Evolutionary conservation across 2,329 filamentous ascomycete genomes (phyloP).

Genomic region (Phialemoniopsis sp.): DNA sequence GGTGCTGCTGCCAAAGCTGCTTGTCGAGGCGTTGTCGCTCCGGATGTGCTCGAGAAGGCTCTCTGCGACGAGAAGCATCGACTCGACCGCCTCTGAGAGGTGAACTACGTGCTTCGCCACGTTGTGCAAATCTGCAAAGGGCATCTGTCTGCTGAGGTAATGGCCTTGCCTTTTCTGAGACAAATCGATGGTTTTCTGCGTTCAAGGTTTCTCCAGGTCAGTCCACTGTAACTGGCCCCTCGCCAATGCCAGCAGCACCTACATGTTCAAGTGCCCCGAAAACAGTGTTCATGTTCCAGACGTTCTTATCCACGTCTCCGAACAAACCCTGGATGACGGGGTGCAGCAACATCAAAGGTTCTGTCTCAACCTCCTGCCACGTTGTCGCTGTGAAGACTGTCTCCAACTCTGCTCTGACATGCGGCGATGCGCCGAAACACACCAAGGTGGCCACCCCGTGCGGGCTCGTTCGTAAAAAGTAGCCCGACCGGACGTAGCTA

Average conservation of each 20-base stretch:
- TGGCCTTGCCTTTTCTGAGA: neutral
- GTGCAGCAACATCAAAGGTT: constrained; percentile 13
- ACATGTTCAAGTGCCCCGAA: constrained; percentile 12
- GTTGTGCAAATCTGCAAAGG: constrained; percentile 15
- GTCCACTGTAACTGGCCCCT: constrained; percentile 3
- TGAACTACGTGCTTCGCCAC: constrained; percentile 14
- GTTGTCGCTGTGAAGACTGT: no score
- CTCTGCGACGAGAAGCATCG: constrained; percentile 8
- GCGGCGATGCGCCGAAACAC: no score
- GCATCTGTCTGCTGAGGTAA: constrained; percentile 3
- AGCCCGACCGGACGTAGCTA: no score
- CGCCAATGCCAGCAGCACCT: constrained; percentile 3
- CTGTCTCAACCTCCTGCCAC: constrained; percentile 2
- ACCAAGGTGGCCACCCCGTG: neutral
- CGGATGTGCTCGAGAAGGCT: neutral
- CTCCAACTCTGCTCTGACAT: no score
- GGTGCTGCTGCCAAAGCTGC: neutral
- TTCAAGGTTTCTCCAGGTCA: neutral
- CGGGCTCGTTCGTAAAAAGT: neutral
- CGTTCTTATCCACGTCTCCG: constrained; percentile 10
- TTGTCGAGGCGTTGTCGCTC: no score
- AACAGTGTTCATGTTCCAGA: constrained; percentile 12
- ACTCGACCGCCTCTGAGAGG: constrained; percentile 11
- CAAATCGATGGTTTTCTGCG: no score
- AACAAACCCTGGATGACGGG: constrained; percentile 15